Evolutionary conservation across 768 basidiomycete genomes (phyloP).

Genomic region (Multifurca ochricompacta): DNA sequence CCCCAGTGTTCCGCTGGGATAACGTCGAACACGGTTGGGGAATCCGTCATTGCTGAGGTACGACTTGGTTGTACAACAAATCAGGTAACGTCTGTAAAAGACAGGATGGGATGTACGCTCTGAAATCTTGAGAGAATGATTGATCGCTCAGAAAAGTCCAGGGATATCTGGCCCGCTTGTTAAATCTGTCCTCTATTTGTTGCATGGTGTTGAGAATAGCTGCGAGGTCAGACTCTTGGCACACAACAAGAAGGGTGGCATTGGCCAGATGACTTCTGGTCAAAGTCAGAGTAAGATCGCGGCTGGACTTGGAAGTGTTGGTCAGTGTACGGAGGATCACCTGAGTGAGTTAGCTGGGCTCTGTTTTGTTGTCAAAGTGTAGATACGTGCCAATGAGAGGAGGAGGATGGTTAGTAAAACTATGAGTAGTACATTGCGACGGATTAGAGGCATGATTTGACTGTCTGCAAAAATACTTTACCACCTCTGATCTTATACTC

Average conservation of each 20-base stretch:
- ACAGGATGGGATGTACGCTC: conserved; percentile 27
- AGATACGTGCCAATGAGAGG: background rate
- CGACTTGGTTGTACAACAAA: conserved; percentile 33
- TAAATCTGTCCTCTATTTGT: conserved; percentile 52
- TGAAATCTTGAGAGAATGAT: conserved; percentile 48
- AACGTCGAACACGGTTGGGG: conserved; percentile 60
- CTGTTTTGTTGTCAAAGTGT: no score
- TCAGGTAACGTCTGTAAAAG: background rate
- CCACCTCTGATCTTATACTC: no score
- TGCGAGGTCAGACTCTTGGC: conserved; percentile 39
- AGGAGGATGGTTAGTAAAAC: background rate
- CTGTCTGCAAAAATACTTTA: background rate
- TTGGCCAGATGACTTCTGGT: conserved; percentile 32
- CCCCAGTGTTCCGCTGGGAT: conserved; percentile 71
- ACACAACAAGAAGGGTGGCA: conserved; percentile 52
- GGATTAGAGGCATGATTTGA: no score
- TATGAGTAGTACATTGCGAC: background rate
- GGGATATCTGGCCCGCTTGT: conserved; percentile 49
- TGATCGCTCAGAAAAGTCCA: conserved; percentile 61
- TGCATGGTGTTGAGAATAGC: conserved; percentile 43
- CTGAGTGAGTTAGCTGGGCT: background rate
- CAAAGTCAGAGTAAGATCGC: background rate
- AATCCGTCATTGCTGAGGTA: conserved; percentile 48
- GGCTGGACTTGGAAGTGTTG: background rate
- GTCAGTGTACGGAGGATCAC: background rate